Conservation (phyloP, 2,329 filamentous ascomycete genomes). For the Grosmannia clavigera region DNA sequence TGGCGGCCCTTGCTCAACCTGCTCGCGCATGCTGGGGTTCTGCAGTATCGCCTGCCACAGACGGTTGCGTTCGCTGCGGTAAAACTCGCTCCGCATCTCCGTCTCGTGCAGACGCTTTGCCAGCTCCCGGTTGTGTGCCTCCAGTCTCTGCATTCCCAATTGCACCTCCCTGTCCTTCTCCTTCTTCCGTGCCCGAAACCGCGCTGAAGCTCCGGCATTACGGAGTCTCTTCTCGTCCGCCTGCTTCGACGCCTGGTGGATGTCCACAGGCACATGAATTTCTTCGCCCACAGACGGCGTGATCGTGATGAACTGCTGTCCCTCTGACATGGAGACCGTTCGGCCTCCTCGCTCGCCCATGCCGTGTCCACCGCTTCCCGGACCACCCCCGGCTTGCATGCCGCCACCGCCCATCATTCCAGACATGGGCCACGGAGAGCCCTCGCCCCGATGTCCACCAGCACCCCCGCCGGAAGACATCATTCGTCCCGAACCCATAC, state of each 20-base stretch:
- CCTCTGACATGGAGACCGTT: constrained; percentile 14
- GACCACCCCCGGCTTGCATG: not conserved
- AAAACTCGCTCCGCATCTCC: constrained; percentile 57
- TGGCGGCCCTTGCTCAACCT: constrained; percentile 37
- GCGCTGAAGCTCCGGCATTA: constrained; percentile 74
- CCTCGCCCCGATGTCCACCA: not conserved
- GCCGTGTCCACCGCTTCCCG: not conserved
- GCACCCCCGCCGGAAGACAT: not conserved
- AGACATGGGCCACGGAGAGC: constrained; percentile 10
- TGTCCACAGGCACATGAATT: constrained; percentile 58
- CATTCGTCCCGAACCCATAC: not conserved
- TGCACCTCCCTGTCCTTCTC: constrained; percentile 66
- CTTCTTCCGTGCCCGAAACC: constrained; percentile 71
- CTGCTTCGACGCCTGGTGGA: constrained; percentile 68
- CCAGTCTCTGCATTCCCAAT: constrained; percentile 55
- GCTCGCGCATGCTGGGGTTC: constrained; percentile 42
- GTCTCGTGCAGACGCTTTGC: constrained; percentile 37
- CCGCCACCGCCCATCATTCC: constrained; percentile 1
- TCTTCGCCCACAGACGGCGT: constrained; percentile 26
- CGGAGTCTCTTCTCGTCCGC: constrained; percentile 77
- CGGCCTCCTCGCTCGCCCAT: not conserved
- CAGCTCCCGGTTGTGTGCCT: constrained; percentile 56
- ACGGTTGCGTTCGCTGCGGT: constrained; percentile 59
- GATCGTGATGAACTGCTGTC: constrained; percentile 20
- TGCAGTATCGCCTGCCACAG: constrained; percentile 53